Conservation (phyloP, 176 grass and related monocot species). For the Avena sativa region DNA sequence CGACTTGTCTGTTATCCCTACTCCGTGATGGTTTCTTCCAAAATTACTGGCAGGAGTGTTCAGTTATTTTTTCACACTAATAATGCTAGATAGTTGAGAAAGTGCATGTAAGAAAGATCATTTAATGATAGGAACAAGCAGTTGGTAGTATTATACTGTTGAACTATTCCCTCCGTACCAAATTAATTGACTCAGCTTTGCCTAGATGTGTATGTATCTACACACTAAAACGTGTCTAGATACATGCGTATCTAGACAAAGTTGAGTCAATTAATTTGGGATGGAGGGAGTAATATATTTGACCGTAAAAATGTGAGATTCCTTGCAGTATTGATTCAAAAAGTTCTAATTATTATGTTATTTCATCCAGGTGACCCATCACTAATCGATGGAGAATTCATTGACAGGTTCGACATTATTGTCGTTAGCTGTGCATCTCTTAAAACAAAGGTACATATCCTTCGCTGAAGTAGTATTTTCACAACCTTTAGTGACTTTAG, state of each 20-base stretch:
- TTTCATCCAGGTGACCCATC: conserved; percentile 75
- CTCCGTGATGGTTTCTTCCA: background rate
- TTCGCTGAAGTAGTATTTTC: conserved; percentile 39
- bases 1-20: background rate
- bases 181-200: no score
- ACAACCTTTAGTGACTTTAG: background rate
- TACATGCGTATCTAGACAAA: no score
- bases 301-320: background rate
- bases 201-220: no score
- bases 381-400: conserved; percentile 72
- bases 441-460: conserved; percentile 69
- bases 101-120: conserved; percentile 1
- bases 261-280: no score
- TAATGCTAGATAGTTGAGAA: background rate
- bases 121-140: conserved; percentile 16
- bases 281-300: background rate
- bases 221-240: no score
- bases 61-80: background rate
- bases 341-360: conserved; percentile 24
- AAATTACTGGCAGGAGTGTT: conserved; percentile 9
- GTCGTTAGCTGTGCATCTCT: conserved; percentile 72
- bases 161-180: no score
- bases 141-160: conserved; percentile 11
- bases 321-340: background rate
- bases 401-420: conserved; percentile 90